Evolutionary conservation across 1,284 basidiomycete species (phyloP).

Genomic region (Sporisorium scitamineum): DNA sequence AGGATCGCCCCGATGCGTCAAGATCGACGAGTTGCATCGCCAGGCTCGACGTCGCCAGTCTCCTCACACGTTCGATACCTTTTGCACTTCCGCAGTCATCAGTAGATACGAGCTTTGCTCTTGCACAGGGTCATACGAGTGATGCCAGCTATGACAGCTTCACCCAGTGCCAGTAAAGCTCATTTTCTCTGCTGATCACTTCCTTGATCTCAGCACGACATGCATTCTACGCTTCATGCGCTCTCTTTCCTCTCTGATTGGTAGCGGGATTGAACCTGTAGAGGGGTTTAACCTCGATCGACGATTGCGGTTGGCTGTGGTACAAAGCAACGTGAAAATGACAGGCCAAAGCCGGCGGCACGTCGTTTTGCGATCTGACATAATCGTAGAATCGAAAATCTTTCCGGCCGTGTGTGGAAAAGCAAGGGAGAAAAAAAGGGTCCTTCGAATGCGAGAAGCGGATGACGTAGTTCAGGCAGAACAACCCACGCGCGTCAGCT

Average conservation of each 20-base stretch:
- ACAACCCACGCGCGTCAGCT: neutral
- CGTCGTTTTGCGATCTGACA: neutral
- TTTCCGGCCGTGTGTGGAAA: neutral
- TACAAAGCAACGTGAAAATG: neutral
- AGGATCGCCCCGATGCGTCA: too few relatives aligned
- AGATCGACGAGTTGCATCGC: too few relatives aligned
- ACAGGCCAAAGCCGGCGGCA: slow-evolving; percentile 6
- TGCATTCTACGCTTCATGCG: neutral
- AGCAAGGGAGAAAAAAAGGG: neutral
- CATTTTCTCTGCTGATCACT: neutral
- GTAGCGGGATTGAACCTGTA: too few relatives aligned
- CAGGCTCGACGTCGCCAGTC: too few relatives aligned
- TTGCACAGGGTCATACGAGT: slow-evolving; percentile 20
- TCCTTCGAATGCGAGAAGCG: neutral
- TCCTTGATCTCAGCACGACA: too few relatives aligned
- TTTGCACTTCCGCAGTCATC: too few relatives aligned
- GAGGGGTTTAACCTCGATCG: too few relatives aligned
- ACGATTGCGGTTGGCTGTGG: too few relatives aligned
- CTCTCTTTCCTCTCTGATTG: neutral
- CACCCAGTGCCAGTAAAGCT: slow-evolving; percentile 21
- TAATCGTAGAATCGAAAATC: neutral
- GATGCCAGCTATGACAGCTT: slow-evolving; percentile 26
- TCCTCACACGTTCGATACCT: too few relatives aligned
- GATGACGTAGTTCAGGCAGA: slow-evolving; percentile 4
- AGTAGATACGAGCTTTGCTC: neutral